Conservation (phyloP, 306 rosid species). For the cucumber (Cucumis sativus) region Cucumber_9930_V3 NC_026660.2:9629001-9629500, state of each 20-base stretch:
- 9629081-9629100: conserved; percentile 73
- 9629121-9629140: conserved; percentile 39
- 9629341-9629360: neutral
- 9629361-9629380: neutral
- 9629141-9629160: conserved; percentile 52
- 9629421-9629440: neutral
- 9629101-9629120: conserved; percentile 59
- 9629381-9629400: neutral
- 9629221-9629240: neutral
- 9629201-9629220: neutral
- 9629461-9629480: neutral
- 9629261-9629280: neutral
- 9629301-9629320: neutral
- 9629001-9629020: no score
- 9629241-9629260: neutral
- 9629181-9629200: conserved; percentile 14
- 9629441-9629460: neutral
- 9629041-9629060: conserved; percentile 64
- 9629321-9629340: neutral
- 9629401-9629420: neutral
- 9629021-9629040: conserved; percentile 2
- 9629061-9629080: conserved; percentile 68
- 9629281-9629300: neutral
- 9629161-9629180: conserved; percentile 37
- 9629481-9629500: neutral